phyloP scores from a whole-genome alignment of 176 grass and related monocot genomes.

The Melocanna baccifera region DNA sequence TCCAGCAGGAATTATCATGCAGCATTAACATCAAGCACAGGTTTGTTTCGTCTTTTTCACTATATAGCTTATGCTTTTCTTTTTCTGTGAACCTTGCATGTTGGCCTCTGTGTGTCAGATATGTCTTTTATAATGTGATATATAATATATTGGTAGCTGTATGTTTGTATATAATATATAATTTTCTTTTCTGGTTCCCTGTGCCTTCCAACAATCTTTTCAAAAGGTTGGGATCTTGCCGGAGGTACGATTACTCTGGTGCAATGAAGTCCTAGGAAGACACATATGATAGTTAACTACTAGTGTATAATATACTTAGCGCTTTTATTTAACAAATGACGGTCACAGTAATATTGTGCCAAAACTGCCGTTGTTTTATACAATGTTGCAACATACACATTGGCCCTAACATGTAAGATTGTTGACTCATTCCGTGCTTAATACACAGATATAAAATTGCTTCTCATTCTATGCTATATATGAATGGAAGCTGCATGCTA shows the following conservation, averaged over 20 bases:
- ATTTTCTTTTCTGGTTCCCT: neutral
- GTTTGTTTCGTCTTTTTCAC: slow-evolving; percentile 30
- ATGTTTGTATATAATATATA: neutral
- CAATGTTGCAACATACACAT: neutral
- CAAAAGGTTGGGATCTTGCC: neutral
- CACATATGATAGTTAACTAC: neutral
- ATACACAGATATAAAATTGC: neutral
- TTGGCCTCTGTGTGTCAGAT: neutral
- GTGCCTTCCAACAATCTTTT: neutral
- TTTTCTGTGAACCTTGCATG: neutral
- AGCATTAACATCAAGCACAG: slow-evolving; percentile 98
- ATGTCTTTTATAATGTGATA: neutral
- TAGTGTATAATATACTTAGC: neutral
- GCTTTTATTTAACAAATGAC: neutral
- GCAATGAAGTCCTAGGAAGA: neutral
- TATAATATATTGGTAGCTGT: neutral
- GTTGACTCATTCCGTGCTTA: neutral
- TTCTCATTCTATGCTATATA: neutral
- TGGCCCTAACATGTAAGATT: neutral
- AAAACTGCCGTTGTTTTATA: slow-evolving; percentile 8
- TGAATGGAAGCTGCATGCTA: neutral
- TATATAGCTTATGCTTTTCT: neutral
- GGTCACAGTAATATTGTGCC: neutral
- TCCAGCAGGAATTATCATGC: slow-evolving; percentile 84
- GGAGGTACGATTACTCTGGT: neutral